Conservation (phyloP, 2,329 filamentous ascomycete species). For the Fusarium lateritium region DNA sequence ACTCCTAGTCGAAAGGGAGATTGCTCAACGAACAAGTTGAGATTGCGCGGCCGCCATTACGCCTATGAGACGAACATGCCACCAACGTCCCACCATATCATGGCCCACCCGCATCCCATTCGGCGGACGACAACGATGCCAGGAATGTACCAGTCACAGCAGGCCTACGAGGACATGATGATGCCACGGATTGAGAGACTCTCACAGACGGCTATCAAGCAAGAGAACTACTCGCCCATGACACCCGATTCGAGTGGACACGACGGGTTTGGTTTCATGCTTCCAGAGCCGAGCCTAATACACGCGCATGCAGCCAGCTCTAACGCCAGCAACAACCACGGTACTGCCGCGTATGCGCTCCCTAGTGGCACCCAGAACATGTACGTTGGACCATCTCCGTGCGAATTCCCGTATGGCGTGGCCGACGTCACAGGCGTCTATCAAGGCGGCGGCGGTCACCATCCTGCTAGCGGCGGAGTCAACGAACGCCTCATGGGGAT, state of each 20-base stretch:
- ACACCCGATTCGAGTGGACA: constrained; percentile 37
- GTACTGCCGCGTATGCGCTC: constrained; percentile 38
- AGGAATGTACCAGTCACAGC: constrained; percentile 40
- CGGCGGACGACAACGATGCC: constrained; percentile 42
- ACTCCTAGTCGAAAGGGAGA: constrained; percentile 55
- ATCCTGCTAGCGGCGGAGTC: constrained; percentile 36
- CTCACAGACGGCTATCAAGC: constrained; percentile 39
- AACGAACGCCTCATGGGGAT: constrained; percentile 42
- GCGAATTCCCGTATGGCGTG: constrained; percentile 47
- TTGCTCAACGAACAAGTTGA: constrained; percentile 50
- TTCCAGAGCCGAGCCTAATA: constrained; percentile 41
- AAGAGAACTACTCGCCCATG: constrained; percentile 43
- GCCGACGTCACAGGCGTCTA: constrained; percentile 49
- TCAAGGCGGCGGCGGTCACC: constrained; percentile 33
- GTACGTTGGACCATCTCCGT: constrained; percentile 41
- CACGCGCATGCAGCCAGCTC: constrained; percentile 31
- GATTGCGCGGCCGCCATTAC: constrained; percentile 45
- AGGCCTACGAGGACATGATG: constrained; percentile 42
- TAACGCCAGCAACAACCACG: constrained; percentile 24
- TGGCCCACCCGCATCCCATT: constrained; percentile 33
- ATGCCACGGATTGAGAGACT: constrained; percentile 43
- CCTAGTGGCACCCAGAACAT: constrained; percentile 36
- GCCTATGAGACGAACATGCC: constrained; percentile 41
- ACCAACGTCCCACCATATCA: constrained; percentile 40
- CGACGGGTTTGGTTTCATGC: constrained; percentile 39